phyloP scores from a whole-genome alignment of 2,329 filamentous ascomycete genomes.

The Claviceps digitariae region DNA sequence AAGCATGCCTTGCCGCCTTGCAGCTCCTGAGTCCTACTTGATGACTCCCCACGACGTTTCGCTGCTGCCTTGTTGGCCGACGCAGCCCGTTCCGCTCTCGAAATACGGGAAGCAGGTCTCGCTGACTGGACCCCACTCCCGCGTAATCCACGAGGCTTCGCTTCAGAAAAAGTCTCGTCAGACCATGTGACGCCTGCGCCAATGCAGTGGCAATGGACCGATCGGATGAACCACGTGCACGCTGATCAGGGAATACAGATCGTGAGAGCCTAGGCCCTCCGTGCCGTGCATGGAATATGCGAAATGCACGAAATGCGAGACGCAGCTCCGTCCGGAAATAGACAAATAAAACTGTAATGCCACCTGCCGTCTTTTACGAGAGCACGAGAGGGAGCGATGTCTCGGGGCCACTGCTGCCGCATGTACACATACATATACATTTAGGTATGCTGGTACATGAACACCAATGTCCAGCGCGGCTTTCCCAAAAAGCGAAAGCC shows the following conservation, averaged over 20 bases:
- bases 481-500: not conserved
- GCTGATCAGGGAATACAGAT: not conserved
- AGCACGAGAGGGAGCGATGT: not conserved
- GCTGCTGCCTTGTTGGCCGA: no score
- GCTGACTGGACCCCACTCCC: not conserved
- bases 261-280: not conserved
- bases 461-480: not conserved
- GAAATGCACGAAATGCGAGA: not conserved
- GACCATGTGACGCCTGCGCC: slow-evolving; percentile 1
- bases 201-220: not conserved
- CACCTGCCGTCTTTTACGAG: not conserved
- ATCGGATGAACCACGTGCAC: slow-evolving; percentile 2
- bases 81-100: not conserved
- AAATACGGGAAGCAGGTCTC: not conserved
- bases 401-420: not conserved
- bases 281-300: not conserved
- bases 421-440: not conserved
- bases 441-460: not conserved
- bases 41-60: no score
- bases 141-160: not conserved
- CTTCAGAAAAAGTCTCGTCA: not conserved
- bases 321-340: not conserved
- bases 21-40: not conserved
- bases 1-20: not conserved
- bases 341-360: not conserved